Evolutionary conservation across 2,329 filamentous ascomycete genomes (phyloP), one percentile per base, ranked within the genome.

Genomic region (Lasiodiplodia gonubiensis): DNA sequence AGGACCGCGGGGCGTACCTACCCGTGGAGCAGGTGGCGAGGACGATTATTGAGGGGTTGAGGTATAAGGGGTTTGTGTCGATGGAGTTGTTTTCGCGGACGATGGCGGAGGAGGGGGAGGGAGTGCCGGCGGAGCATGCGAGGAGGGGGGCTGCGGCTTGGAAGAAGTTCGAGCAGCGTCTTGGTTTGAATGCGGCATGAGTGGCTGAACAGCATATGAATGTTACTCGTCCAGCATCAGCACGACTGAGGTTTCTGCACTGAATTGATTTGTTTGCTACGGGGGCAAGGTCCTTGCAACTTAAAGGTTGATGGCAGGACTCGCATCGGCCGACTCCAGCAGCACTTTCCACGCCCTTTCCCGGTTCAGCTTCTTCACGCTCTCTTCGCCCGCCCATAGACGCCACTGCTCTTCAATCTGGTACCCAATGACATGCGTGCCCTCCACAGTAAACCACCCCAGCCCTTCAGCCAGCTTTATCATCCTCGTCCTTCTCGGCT

Each of bases 331-430:
- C 3, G 49, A 23, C 23, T 27, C 14, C 49, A 52, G 6, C 23
- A 52, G 12, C 1, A 52, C 49, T 6, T 27, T 23, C 49, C 49
- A 52, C 12, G 49, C 49, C 8, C 49, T 21, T 25, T 52, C 25
- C 12, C 11, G 21, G 23, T 30, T 23, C 4, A 52, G 2, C 8
- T 0, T 25, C 49, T 52, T 52, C 12, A 23, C 21, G 1, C 3
- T 14, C 11, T 52, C 49, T 5, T 52, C 49, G 4, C 76, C 77
- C 39, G 74, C 74, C 79, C 80, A 81, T 3, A 80, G 68, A 11
- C 73, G 70, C 69, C 77, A 83, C 69, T 82, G 80, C 61, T 78
- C 73, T 46, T 78, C 72, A 30, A 80, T 76, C 71, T 83, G 80
- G 69, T 80, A 76, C 1, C 78, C 80, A 67, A 82, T 81, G 10